Evolutionary conservation across 1,284 basidiomycete genomes (phyloP).

Genomic region (Microbotryum violaceum): DNA sequence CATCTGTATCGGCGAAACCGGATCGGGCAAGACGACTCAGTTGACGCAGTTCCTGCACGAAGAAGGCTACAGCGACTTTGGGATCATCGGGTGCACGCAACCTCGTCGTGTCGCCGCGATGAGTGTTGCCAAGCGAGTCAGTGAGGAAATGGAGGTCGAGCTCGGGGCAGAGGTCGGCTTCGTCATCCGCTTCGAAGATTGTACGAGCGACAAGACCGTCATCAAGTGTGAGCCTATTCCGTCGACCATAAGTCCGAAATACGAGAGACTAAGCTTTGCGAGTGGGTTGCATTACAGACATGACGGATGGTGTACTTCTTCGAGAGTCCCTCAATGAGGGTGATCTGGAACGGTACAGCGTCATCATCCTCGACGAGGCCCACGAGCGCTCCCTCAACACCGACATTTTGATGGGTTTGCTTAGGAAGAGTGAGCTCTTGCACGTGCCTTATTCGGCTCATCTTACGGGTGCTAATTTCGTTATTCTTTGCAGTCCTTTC

Average conservation of each 20-base stretch:
- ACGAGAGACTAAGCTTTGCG: not conserved
- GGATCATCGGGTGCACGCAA: slow-evolving; percentile 91
- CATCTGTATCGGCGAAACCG: slow-evolving; percentile 44
- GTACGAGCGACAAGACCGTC: slow-evolving; percentile 94
- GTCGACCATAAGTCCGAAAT: too few relatives aligned
- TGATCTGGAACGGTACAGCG: slow-evolving; percentile 82
- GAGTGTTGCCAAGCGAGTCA: slow-evolving; percentile 97
- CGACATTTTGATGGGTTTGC: slow-evolving; percentile 87
- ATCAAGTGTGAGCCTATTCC: slow-evolving; percentile 55
- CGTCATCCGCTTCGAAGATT: slow-evolving; percentile 98
- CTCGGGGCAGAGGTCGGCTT: slow-evolving; percentile 97
- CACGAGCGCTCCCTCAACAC: slow-evolving; percentile 93
- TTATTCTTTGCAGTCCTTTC: not conserved
- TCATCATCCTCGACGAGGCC: slow-evolving; percentile 94
- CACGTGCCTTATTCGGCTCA: not conserved
- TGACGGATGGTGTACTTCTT: slow-evolving; percentile 96
- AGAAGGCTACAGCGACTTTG: slow-evolving; percentile 83
- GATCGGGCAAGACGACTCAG: slow-evolving; percentile 87
- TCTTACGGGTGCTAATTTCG: not conserved
- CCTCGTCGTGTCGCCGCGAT: slow-evolving; percentile 97
- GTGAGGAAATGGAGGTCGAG: slow-evolving; percentile 91
- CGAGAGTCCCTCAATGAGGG: slow-evolving; percentile 94
- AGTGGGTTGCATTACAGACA: slow-evolving; percentile 5
- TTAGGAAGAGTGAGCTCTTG: slow-evolving; percentile 21
- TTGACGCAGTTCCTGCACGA: slow-evolving; percentile 96